These are phyloP conservation scores for Trichosporon inkin DNA, from an alignment of 1,284 basidiomycete genomes.

Conservation along the genomic window DNA sequence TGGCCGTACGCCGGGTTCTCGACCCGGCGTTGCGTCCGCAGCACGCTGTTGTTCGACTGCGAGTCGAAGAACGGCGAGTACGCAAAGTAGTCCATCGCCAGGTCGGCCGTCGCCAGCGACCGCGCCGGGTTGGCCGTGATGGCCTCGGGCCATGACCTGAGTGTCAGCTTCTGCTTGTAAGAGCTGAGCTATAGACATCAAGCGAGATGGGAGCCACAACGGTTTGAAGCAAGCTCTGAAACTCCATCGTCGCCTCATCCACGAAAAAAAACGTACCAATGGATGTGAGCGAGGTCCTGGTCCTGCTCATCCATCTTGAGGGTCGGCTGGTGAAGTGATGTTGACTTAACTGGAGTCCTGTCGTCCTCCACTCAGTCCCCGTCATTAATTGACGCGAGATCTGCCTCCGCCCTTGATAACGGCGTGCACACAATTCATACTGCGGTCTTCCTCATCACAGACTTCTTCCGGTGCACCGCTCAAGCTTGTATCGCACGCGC, in stretches of 20 bases:
- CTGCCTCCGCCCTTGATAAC: constrained; percentile 8
- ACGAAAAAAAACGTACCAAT: constrained; percentile 35
- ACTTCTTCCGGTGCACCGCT: too few relatives aligned
- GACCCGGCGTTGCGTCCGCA: constrained; percentile 39
- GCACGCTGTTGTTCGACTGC: constrained; percentile 41
- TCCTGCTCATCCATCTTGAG: constrained; percentile 32
- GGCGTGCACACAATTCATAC: too few relatives aligned
- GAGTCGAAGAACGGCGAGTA: constrained; percentile 46
- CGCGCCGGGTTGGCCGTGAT: constrained; percentile 41
- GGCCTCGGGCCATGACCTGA: constrained; percentile 46
- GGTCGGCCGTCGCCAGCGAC: constrained; percentile 37
- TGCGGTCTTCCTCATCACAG: too few relatives aligned
- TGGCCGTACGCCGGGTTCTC: constrained; percentile 41
- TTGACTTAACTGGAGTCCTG: not conserved
- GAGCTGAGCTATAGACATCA: not conserved
- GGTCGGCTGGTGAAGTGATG: not conserved
- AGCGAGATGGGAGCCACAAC: too few relatives aligned
- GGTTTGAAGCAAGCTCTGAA: too few relatives aligned
- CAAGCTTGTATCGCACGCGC: too few relatives aligned
- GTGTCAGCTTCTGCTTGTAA: constrained; percentile 18
- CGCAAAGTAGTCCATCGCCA: constrained; percentile 49
- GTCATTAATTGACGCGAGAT: not conserved
- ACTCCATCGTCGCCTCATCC: too few relatives aligned
- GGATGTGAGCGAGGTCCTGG: constrained; percentile 44
- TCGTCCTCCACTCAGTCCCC: constrained; percentile 14